Evolutionary conservation across 2,329 filamentous ascomycete genomes (phyloP).

Genomic region (Eurotiales sp.): DNA sequence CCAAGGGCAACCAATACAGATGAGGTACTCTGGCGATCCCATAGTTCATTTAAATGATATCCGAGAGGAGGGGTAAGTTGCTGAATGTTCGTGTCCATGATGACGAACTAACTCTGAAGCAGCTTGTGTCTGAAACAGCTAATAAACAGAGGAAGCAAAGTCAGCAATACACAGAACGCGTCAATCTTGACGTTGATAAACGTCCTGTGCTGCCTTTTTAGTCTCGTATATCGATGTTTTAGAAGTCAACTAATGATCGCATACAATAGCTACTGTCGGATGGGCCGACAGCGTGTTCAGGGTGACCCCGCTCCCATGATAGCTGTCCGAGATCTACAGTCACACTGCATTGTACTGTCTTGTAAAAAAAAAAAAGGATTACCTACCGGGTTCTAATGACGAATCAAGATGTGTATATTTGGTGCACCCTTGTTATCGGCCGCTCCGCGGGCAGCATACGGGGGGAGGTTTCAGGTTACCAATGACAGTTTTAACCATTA

Average conservation of each 20-base stretch:
- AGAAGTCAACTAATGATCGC: not conserved
- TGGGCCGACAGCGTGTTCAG: not conserved
- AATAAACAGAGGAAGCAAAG: not conserved
- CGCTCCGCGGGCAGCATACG: too few species aligned
- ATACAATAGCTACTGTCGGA: not conserved
- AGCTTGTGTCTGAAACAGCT: not conserved
- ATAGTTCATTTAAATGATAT: not conserved
- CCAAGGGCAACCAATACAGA: not conserved
- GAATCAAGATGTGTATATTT: too few species aligned
- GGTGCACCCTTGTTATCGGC: too few species aligned
- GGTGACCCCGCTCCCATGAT: too few species aligned
- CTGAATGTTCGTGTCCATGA: not conserved
- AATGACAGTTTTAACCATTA: not conserved
- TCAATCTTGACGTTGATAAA: not conserved
- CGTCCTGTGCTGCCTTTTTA: not conserved
- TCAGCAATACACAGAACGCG: not conserved
- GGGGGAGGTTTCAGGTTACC: not conserved
- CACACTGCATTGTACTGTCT: too few species aligned
- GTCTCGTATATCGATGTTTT: not conserved
- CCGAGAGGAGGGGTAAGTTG: not conserved
- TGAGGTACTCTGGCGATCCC: not conserved
- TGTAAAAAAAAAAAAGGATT: too few species aligned
- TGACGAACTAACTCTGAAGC: not conserved
- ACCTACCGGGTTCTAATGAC: too few species aligned
- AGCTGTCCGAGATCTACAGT: too few species aligned